Evolutionary conservation across 1,284 basidiomycete species (phyloP), one percentile per base, ranked within the genome.

Genomic region (Inonotus hispidus): DNA sequence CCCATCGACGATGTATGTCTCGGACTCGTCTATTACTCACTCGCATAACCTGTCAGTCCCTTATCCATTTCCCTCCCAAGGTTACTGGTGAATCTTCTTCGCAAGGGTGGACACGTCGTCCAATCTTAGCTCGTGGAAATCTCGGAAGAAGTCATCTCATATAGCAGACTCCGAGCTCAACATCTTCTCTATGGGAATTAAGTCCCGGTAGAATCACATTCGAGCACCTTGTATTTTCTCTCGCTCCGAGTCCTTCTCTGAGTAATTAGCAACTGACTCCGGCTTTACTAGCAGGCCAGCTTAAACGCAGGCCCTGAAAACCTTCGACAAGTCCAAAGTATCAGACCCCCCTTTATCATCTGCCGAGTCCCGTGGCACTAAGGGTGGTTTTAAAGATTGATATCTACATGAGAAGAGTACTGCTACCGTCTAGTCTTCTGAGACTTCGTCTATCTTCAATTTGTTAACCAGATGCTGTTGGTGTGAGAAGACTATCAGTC

Each of bases 141-240:
- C 32, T 58, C 56, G 56, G 56, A 49, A 49, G 56, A 58, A 58
- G 56, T 49, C 14, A 19, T 49, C 46, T 27, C 46, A 37, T 49
- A 45, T 46, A 58, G 32, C 13, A 27, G 25, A 49, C 46, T 27
- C 50, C 32, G 45, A 25, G 11, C 45, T 32, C 29, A 35, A 35
- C 16, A 45, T 8, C 56, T 58, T 58, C 46, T 58, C 11, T 21
- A 23, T 58, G 56, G 56, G 56, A 38, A 35, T 49, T 35, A 11
- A 49, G 16, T 37, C 11, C 35, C 56, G 56, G 56, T 29, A 58
- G 56, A 58, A 58, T 29, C 45, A 19, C 7, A 27, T 7, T 35
- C 32, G 32, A 23, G 56, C 37, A 14, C 37, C 32, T 35, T 35
- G n/a, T 19, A 38, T 23, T 47, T 25, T 58, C 46, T n/a, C 21